Base-by-base conservation (phyloP, 345 rosid genomes). In the Camelina neglecta region DNA sequence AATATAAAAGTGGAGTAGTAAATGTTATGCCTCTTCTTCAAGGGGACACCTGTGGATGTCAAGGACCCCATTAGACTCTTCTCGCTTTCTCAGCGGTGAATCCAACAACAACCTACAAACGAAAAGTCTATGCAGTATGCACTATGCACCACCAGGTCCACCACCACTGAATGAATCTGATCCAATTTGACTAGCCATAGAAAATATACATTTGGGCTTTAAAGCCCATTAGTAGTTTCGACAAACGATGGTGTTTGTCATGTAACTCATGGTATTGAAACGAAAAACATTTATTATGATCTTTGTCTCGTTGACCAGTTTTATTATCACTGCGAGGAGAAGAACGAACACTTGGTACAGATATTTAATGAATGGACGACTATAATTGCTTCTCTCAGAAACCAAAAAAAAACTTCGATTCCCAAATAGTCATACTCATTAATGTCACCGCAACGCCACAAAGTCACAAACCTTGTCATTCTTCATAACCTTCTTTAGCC, bases 21-120 rank as follows among this genome's bases (percentile, higher is more conserved):
- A 75, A 59, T 75, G 74, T 24, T 54, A 12, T 69, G 71, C 70
- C 59, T 69, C 71, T 56, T 54, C 44, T 55, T 53, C 12, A 62
- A 23, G 47, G 26, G 71, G 71, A 69, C 79, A 69, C 70, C 64
- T 75, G 79, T 69, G 70, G 59, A 21, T 64, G 3, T 33, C 7
- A 5, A 49, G 74, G 61, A 8, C 71, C 80, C 44, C 58, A 33
- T 35, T n/a, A 29, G 74, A 53, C 67, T 56, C 42, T 9, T 39
- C 41, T 38, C 41, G 8, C 73, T 75, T 18, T 20, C 47, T 41
- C 73, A 68, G 51, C 61, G 61, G 73, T 67, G 62, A 31, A 6
- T 44, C 13, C 21, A 29, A 13, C 38, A 35, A 35, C 35, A 31
- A 31, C 38, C 20, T 23, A 51, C 71, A 21, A 2, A 35, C 67